Evolutionary conservation across 768 basidiomycete species (phyloP), one percentile per base, ranked within the genome.

Genomic region (Trametes cubensis): DNA sequence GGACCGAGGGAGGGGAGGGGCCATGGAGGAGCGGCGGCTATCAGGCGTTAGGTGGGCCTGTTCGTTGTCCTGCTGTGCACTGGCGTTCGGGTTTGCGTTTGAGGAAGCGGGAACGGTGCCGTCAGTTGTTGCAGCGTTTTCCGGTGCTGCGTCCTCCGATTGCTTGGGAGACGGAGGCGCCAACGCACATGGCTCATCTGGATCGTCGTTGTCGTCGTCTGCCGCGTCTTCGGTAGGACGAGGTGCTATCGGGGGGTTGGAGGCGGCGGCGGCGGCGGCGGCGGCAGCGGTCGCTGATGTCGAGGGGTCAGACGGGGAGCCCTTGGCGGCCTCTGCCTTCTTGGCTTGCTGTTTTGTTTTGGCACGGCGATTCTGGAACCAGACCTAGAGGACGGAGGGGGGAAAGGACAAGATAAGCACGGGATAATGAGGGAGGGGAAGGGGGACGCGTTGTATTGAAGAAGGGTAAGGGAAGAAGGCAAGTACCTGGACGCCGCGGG

Each of bases 401-500:
- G 44, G 25, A 47, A 41, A 26, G 23, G n/a, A 58, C 38, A 59
- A 38, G 54, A 18, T 20, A 18, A 34, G 30, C 26, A 18, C 18
- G 50, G 21, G 21, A 39, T 46, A 44, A 17, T 21, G 23, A 42
- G 23, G 45, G 45, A 46, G 20, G 21, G 20, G 15, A 15, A 25
- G 17, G 41, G 34, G 26, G 55, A 42, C 39, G 23, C 40, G 46
- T 14, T 18, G 52, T 5, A 40, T 20, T 39, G 17, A 13, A 26
- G 58, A 26, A 41, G 23, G 34, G 26, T 4, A 48, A 26, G 49
- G 44, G 10, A 30, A 21, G 38, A 21, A 40, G 20, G 34, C 38
- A 21, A 84, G 80, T 60, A 96, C 95, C 83, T 98, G 95, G 2
- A 98, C 92, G n/a, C 93, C 94, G 62, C 95, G 80, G 21, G 94